phyloP scores from a whole-genome alignment of 768 basidiomycete species.

The Leucocoprinus sp. region DNA sequence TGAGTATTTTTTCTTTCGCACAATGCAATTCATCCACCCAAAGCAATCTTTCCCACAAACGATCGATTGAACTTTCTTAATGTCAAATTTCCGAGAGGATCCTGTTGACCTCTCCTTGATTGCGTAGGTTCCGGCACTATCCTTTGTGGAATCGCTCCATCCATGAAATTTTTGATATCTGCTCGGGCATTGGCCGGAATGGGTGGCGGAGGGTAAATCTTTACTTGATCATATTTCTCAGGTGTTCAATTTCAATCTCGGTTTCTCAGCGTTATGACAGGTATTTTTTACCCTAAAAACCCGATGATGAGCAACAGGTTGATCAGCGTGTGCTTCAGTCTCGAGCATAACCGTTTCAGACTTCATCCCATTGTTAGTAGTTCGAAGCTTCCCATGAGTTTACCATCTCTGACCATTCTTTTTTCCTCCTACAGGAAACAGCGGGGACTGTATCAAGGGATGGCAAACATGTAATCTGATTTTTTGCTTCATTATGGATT shows the following conservation, averaged over 20 bases:
- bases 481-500: conserved; percentile 3
- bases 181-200: conserved; percentile 85
- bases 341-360: conserved; percentile 81
- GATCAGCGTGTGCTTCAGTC: conserved; percentile 37
- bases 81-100: conserved; percentile 10
- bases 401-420: conserved; percentile 1
- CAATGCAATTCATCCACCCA: neutral
- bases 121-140: conserved; percentile 69
- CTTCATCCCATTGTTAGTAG: conserved; percentile 74
- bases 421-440: conserved; percentile 47
- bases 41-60: neutral
- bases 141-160: conserved; percentile 78
- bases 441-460: conserved; percentile 85
- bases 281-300: conserved; percentile 26
- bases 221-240: conserved; percentile 10
- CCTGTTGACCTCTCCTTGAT: conserved; percentile 10
- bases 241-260: conserved; percentile 20
- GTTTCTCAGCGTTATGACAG: conserved; percentile 71
- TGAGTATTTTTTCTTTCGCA: conserved; percentile 18
- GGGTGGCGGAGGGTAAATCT: conserved; percentile 81
- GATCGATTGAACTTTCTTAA: neutral
- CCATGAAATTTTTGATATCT: conserved; percentile 74
- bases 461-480: conserved; percentile 69
- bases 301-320: conserved; percentile 13
- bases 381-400: conserved; percentile 5